phyloP scores from a whole-genome alignment of 495 filamentous ascomycete genomes.

The Haplographium delicatum region DNA sequence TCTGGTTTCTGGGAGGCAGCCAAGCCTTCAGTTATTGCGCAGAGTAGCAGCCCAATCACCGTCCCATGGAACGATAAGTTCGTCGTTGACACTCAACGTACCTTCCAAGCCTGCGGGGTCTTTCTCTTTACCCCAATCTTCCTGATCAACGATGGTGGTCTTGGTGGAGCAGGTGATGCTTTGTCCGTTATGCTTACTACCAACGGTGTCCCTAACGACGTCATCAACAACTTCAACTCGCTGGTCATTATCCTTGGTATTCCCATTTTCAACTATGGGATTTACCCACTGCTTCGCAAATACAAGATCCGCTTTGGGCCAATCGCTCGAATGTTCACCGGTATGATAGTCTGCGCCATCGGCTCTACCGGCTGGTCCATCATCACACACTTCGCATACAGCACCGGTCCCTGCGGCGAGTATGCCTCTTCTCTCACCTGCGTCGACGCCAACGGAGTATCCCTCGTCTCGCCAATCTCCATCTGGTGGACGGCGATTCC shows the following conservation, averaged over 20 bases:
- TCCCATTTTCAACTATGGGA: constrained; percentile 58
- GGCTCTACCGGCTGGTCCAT: constrained; percentile 59
- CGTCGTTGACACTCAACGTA: constrained; percentile 48
- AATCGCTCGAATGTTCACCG: constrained; percentile 68
- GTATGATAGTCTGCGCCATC: constrained; percentile 59
- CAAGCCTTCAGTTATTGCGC: constrained; percentile 52
- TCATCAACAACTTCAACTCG: constrained; percentile 71
- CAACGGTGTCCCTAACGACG: constrained; percentile 66
- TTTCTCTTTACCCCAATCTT: constrained; percentile 64
- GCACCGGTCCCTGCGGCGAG: constrained; percentile 42
- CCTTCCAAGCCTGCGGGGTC: constrained; percentile 51
- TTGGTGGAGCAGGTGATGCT: constrained; percentile 42
- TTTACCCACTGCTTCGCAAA: constrained; percentile 63
- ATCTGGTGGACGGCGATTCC: constrained; percentile 40
- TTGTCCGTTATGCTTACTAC: constrained; percentile 58
- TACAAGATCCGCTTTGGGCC: constrained; percentile 58
- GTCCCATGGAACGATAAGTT: constrained; percentile 47
- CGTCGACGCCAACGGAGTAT: constrained; percentile 38
- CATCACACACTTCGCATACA: constrained; percentile 68
- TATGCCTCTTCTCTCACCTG: constrained; percentile 30
- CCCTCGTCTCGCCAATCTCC: constrained; percentile 32
- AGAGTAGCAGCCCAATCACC: constrained; percentile 35
- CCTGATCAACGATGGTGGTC: constrained; percentile 53
- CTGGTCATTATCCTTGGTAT: constrained; percentile 66
- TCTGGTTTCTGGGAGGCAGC: constrained; percentile 59